A percentile compares a stretch with the other conserved stretches of the same genome.
Evolutionary conservation across 257 asterid species (phyloP).

Genomic region (Oldenlandia corymbosa): DNA sequence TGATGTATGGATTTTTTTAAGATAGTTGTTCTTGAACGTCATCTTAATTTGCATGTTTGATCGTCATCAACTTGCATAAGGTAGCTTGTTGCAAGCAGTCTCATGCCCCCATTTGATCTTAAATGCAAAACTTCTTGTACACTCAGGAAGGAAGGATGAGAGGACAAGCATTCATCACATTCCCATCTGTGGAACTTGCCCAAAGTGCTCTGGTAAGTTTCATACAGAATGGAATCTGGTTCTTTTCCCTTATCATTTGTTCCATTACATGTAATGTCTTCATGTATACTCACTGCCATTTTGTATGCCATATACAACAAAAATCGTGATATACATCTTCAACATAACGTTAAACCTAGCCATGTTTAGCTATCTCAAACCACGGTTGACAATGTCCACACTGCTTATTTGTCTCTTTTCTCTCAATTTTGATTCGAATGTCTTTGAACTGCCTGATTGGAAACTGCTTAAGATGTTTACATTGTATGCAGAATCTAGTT

Average conservation of each 20-base stretch:
- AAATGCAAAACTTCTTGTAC: not conserved
- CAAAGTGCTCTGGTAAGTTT: slow-evolving; percentile 68
- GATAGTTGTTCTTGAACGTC: not conserved
- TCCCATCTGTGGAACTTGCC: slow-evolving; percentile 85
- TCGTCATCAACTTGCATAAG: not conserved
- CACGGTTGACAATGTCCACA: not conserved
- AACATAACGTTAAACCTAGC: not conserved
- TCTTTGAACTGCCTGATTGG: not conserved
- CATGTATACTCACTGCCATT: not conserved
- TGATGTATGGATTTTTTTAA: not conserved
- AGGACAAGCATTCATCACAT: slow-evolving; percentile 93
- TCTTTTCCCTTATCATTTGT: not conserved
- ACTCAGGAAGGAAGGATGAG: slow-evolving; percentile 97
- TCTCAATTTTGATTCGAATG: slow-evolving; percentile 3
- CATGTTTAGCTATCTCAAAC: not conserved
- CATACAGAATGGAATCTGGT: not conserved
- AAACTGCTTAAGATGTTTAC: not conserved
- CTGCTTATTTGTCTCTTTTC: not conserved
- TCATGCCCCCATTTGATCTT: not conserved
- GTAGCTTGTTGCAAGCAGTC: slow-evolving; percentile 2
- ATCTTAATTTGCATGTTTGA: not conserved
- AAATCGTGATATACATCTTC: not conserved
- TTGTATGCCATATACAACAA: not conserved
- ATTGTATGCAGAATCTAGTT: slow-evolving; percentile 58
- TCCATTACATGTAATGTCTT: not conserved